phyloP scores from a whole-genome alignment of 805 yeast genomes.

The Cyberlindnera samutprakarnensis region DNA sequence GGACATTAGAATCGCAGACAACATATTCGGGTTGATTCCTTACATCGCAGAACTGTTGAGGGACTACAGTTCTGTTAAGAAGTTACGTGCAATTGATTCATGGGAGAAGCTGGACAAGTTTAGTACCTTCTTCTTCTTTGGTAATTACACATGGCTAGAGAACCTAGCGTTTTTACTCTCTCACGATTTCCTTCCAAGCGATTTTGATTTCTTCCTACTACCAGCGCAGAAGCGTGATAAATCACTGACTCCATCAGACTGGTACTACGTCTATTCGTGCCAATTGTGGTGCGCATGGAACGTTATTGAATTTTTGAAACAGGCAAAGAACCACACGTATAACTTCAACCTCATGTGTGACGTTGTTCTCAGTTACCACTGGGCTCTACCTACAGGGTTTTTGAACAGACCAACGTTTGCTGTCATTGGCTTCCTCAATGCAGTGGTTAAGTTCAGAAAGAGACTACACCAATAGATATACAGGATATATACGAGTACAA shows the following conservation, averaged over 20 bases:
- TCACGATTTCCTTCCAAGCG: slow-evolving; percentile 13
- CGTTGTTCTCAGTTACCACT: slow-evolving; percentile 15
- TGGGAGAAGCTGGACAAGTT: slow-evolving; percentile 9
- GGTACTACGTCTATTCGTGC: slow-evolving; percentile 19
- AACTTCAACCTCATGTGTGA: slow-evolving; percentile 10
- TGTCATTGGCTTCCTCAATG: slow-evolving; percentile 13
- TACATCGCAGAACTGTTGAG: slow-evolving; percentile 11
- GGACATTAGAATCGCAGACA: slow-evolving; percentile 14
- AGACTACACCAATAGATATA: no score
- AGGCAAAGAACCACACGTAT: slow-evolving; percentile 3
- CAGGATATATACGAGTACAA: no score
- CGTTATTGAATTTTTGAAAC: slow-evolving; percentile 10
- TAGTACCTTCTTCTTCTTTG: slow-evolving; percentile 9
- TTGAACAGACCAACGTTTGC: slow-evolving; percentile 13
- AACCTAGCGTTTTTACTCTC: slow-evolving; percentile 14
- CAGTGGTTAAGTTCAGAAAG: slow-evolving; percentile 9
- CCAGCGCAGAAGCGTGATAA: slow-evolving; percentile 6
- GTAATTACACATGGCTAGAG: slow-evolving; percentile 13
- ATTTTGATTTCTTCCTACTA: slow-evolving; percentile 8
- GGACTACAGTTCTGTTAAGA: slow-evolving; percentile 11
- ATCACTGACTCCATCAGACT: slow-evolving; percentile 10
- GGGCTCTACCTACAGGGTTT: slow-evolving; percentile 15
- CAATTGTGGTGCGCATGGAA: slow-evolving; percentile 13
- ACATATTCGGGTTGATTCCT: slow-evolving; percentile 15
- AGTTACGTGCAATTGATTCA: slow-evolving; percentile 6